Conservation (phyloP, 176 grass and related monocot species). For the Microstegium vimineum region DNA sequence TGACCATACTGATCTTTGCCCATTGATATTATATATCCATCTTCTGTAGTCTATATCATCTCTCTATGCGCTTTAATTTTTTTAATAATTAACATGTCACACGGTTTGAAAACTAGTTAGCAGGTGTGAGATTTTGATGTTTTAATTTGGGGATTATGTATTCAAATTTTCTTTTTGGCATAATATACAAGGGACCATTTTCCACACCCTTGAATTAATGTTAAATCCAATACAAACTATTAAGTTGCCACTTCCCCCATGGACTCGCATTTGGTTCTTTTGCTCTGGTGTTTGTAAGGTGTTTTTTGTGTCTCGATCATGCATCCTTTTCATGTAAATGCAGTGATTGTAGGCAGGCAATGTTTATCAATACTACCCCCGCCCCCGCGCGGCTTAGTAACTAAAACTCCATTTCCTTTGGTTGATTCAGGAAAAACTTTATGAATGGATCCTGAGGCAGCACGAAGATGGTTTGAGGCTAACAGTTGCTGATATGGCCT, state of each 20-base stretch:
- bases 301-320: neutral
- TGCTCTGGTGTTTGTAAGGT: neutral
- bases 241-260: neutral
- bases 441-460: constrained; percentile 63
- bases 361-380: neutral
- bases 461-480: constrained; percentile 57
- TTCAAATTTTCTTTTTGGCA: neutral
- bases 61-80: neutral
- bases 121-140: neutral
- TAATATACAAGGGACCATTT: neutral
- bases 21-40: neutral
- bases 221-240: neutral
- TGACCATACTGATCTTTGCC: neutral
- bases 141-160: neutral
- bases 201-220: neutral
- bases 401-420: neutral
- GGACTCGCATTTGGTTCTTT: neutral
- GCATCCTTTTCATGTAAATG: neutral
- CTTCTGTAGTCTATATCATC: neutral
- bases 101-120: neutral
- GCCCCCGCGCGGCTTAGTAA: neutral
- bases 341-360: neutral
- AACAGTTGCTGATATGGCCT: constrained; percentile 47
- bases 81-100: neutral
- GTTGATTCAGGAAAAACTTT: constrained; percentile 62